These are phyloP conservation scores for Aureobasidium sp. DNA, from an alignment of 2,329 filamentous ascomycete genomes.

Conservation along the genomic window DNA sequence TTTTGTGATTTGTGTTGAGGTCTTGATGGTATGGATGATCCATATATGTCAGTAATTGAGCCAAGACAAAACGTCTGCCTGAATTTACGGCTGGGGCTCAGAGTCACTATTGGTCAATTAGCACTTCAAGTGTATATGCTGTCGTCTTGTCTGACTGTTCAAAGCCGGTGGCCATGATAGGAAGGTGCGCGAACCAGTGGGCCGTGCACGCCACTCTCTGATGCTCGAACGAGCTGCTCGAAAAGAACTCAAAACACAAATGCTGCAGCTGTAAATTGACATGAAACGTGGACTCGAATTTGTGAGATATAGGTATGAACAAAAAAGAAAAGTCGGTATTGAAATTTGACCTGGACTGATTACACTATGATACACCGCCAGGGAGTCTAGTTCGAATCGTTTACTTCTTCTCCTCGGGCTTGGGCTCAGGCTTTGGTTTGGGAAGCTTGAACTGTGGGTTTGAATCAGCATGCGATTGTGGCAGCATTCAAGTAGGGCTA, in stretches of 20 bases:
- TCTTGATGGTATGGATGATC: too few species aligned
- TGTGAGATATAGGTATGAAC: conserved; percentile 9
- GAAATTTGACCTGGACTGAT: conserved; percentile 12
- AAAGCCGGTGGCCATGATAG: background rate
- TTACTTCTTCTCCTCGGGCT: conserved; percentile 88
- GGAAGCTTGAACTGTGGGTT: conserved; percentile 73
- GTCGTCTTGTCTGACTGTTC: background rate
- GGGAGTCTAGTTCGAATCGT: conserved; percentile 38
- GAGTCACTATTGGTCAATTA: background rate
- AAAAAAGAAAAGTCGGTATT: conserved; percentile 7
- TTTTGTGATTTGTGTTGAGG: background rate
- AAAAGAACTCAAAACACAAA: background rate
- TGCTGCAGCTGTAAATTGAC: background rate
- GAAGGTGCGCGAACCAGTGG: background rate
- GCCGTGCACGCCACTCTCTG: background rate
- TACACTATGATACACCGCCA: conserved; percentile 16
- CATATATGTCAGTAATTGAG: background rate
- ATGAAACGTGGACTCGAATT: background rate
- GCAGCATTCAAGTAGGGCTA: conserved; percentile 4
- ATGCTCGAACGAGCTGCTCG: background rate
- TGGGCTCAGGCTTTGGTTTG: conserved; percentile 88
- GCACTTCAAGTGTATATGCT: background rate
- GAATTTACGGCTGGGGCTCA: background rate
- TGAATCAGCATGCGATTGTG: conserved; percentile 12
- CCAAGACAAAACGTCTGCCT: background rate